Conservation (phyloP, 441 rosid species). For the Arabidopsis lyrata region DNA sequence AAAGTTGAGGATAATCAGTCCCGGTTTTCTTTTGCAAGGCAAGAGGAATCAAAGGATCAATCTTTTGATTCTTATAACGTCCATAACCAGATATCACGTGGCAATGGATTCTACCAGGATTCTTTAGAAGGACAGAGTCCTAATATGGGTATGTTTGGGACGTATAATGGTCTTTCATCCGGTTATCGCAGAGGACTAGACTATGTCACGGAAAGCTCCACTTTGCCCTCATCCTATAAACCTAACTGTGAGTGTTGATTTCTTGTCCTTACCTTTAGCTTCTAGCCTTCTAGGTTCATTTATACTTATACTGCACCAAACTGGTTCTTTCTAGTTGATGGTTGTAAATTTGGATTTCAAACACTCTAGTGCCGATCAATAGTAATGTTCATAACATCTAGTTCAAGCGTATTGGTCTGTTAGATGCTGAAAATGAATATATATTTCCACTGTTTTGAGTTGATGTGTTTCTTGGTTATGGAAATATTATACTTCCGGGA, state of each 20-base stretch:
- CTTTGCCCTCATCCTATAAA: conserved; percentile 41
- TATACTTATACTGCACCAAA: conserved; percentile 1
- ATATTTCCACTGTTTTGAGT: background rate
- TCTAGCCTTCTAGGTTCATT: conserved; percentile 18
- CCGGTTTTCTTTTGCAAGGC: conserved; percentile 71
- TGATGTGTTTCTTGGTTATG: conserved; percentile 8
- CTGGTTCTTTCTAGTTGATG: conserved; percentile 7
- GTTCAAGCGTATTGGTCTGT: background rate
- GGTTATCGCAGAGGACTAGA: conserved; percentile 44
- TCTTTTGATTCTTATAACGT: conserved; percentile 38
- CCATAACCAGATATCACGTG: conserved; percentile 38
- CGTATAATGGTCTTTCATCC: conserved; percentile 45
- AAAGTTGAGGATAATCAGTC: conserved; percentile 54
- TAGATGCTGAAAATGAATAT: background rate
- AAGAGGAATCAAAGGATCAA: conserved; percentile 50
- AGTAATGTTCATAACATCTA: background rate
- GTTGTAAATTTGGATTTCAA: conserved; percentile 1
- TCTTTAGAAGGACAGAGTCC: conserved; percentile 42
- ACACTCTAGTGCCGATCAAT: background rate
- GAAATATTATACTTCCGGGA: conserved; percentile 2
- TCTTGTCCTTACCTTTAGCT: conserved; percentile 9
- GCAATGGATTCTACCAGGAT: conserved; percentile 39
- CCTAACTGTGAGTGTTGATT: conserved; percentile 54
- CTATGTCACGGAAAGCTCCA: conserved; percentile 40
- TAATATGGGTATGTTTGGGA: conserved; percentile 39